phyloP scores from a whole-genome alignment of 2,329 filamentous ascomycete species.

The Colletotrichum siamense region DNA sequence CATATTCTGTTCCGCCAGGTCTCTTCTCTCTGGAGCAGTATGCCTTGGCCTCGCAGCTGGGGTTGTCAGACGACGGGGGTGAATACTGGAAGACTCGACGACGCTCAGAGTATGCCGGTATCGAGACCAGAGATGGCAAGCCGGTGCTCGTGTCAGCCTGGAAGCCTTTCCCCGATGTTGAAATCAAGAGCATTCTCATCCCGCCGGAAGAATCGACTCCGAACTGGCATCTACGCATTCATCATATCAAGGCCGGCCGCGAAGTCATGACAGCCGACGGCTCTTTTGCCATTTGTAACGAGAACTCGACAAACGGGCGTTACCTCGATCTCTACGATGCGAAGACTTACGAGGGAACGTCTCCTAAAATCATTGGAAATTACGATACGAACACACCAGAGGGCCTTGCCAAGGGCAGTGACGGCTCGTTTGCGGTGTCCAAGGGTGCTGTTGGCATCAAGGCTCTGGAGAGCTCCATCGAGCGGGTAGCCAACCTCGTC shows the following conservation, averaged over 20 bases:
- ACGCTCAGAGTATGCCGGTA: slow-evolving; percentile 66
- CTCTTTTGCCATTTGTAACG: slow-evolving; percentile 71
- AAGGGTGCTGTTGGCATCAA: slow-evolving; percentile 63
- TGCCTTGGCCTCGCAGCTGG: slow-evolving; percentile 76
- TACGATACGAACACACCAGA: slow-evolving; percentile 62
- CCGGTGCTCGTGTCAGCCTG: slow-evolving; percentile 73
- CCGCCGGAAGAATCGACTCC: slow-evolving; percentile 63
- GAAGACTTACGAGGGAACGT: slow-evolving; percentile 53
- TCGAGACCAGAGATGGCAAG: slow-evolving; percentile 59
- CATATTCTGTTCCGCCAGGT: slow-evolving; percentile 78
- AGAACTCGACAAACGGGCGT: slow-evolving; percentile 51
- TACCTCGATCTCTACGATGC: slow-evolving; percentile 53
- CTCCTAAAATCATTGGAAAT: slow-evolving; percentile 63
- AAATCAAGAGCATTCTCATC: slow-evolving; percentile 68
- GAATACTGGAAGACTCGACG: slow-evolving; percentile 82
- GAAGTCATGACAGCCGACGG: slow-evolving; percentile 76
- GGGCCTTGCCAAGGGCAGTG: slow-evolving; percentile 54
- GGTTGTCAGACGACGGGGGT: slow-evolving; percentile 77
- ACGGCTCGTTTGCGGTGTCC: slow-evolving; percentile 62
- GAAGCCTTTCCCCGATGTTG: slow-evolving; percentile 74
- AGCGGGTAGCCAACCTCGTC: slow-evolving; percentile 67
- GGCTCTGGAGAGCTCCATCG: slow-evolving; percentile 54
- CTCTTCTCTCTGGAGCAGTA: slow-evolving; percentile 79
- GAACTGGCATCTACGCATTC: slow-evolving; percentile 74
- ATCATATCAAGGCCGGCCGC: slow-evolving; percentile 64